Base-by-base conservation (phyloP, 805 yeast species). In the Candida piceae region DNA sequence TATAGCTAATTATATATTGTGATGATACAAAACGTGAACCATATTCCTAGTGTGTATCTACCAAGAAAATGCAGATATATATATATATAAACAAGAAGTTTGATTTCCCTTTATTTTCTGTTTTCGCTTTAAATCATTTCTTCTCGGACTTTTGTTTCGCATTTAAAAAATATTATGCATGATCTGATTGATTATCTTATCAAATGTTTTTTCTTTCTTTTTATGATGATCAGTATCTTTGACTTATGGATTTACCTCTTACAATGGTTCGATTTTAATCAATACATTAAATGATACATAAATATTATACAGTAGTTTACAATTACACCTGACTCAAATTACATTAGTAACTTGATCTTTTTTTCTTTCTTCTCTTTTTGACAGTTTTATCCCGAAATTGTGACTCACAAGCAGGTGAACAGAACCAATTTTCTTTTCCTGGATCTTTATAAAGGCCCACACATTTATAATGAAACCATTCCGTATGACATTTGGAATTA, bases 391-490 rank as follows among this genome's bases (percentile, higher is more conserved):
- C 39, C 36, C 39, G 31, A 22, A 26, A 43, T n/a, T 42, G 28
- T 3, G 30, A 38, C 22, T 48, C 46, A 66, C 97, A 89, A 36
- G 80, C 83, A 0, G 41, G 23, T 0, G 96, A 86, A 64, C 98
- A 90, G 58, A 78, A 89, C 98, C 98, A 90, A 20, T 42, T 40
- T 7, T 35, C 30, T 38, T 93, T 95, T 48, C 76, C 74, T 3
- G 97, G 97, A 4, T 95, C 96, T 35, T 78, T 80, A 15, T 78
- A 80, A 41, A 90, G 66, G 1, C 95, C 95, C 29, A 90, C 96
- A 67, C 98, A 93, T 38, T 80, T 82, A 70, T 89, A 90, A 61
- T 93, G 98, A 64, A 90, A 90, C 97, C 97, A 90, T 57, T 87
- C 96, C 46, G 70, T 79, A 54, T 79, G 76, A 66, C 98, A 93